phyloP scores from a whole-genome alignment of 768 basidiomycete species.

The Suillus americanus region DNA sequence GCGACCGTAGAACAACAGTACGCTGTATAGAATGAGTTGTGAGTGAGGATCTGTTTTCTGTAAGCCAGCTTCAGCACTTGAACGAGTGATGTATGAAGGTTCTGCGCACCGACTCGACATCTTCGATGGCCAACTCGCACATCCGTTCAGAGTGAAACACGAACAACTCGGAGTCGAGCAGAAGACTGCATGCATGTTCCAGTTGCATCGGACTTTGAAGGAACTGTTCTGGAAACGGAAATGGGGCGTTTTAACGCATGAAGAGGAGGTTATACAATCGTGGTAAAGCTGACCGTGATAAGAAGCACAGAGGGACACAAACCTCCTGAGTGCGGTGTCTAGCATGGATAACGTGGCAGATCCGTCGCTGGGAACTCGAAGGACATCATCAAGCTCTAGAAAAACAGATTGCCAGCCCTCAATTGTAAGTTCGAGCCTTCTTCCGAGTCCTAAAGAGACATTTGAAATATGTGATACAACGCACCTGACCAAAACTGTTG shows the following conservation, averaged over 20 bases:
- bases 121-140: constrained; percentile 74
- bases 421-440: constrained; percentile 8
- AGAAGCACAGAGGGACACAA: constrained; percentile 73
- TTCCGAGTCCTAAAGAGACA: constrained; percentile 10
- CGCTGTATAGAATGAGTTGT: constrained; percentile 74
- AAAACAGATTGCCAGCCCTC: background rate
- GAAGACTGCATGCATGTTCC: constrained; percentile 73
- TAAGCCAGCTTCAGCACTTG: constrained; percentile 7
- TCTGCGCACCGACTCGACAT: constrained; percentile 60
- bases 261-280: constrained; percentile 5
- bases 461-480: constrained; percentile 25
- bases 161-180: constrained; percentile 87
- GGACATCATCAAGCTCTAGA: constrained; percentile 84
- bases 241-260: background rate
- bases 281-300: constrained; percentile 71
- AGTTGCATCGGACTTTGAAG: constrained; percentile 82
- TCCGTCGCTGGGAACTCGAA: constrained; percentile 60
- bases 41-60: constrained; percentile 86
- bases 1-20: constrained; percentile 76
- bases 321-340: constrained; percentile 77
- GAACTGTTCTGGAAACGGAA: constrained; percentile 64
- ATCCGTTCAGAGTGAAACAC: constrained; percentile 90
- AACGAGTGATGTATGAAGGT: background rate
- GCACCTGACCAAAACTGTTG: constrained; percentile 91
- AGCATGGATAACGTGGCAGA: constrained; percentile 67